Base-by-base conservation (phyloP, 352 stramenopile genomes). In the Globisporangium recalcitrans region DNA sequence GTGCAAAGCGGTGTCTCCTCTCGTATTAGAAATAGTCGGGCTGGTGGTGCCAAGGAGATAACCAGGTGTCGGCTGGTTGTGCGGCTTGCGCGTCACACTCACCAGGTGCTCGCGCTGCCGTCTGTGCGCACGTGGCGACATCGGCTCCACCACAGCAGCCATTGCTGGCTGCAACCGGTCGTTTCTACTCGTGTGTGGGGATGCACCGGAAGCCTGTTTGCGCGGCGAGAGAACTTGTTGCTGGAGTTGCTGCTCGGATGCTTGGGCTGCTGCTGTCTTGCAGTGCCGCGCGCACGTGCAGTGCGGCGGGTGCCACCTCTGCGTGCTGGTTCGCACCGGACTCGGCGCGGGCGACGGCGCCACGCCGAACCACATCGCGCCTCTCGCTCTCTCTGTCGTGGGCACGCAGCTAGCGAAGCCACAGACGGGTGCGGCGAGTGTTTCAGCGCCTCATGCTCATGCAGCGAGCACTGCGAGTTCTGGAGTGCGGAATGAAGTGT, bases 341-440 rank as follows among this genome's bases (percentile, higher is more conserved):
- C 65, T 70, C 13, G 68, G 60, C 60, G 72, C 68, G n/a, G 60
- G 42, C 3, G 61, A 57, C n/a, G 80, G 80, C 22, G 80, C 80
- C 48, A 90, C 62, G 66, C 80, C 78, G 58, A 90, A 88, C 78
- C 80, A 90, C 80, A 90, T 90, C n/a, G 24, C 9, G n/a, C 21
- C 21, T 29, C 19, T 56, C 4, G 19, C 4, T 19, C 19, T n/a
- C n/a, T 24, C 22, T 13, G 19, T 24, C 51, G 54, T 63, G 36
- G 19, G 1, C 42, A 31, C n/a, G 24, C 8, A 21, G 21, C 16
- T 3, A 32, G n/a, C n/a, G n/a, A n/a, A n/a, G n/a, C n/a, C n/a
- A n/a, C n/a, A n/a, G n/a, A n/a, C n/a, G n/a, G n/a, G n/a, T n/a
- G 3, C 5, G n/a, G 36, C 14, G 36, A 21, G 36, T 21, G 36